A percentile compares a stretch with the other conserved stretches of the same genome.
Conservation (phyloP, 2,329 filamentous ascomycete species). For the Chaetomium strumarium region DNA sequence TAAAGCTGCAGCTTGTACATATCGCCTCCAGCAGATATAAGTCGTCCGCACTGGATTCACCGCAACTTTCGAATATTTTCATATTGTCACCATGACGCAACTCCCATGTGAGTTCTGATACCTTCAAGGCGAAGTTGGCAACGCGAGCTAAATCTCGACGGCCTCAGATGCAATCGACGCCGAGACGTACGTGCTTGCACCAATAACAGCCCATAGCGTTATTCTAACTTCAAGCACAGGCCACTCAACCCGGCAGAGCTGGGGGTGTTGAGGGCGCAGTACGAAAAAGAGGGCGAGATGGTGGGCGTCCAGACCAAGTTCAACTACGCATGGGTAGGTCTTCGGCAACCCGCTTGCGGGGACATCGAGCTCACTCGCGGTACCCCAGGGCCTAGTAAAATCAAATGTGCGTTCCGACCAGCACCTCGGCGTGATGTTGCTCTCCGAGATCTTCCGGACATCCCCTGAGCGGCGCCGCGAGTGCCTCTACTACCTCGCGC, state of each 20-base stretch:
- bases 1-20: neutral
- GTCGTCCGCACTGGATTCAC: neutral
- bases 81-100: constrained; percentile 23
- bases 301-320: constrained; percentile 98
- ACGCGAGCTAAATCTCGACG: constrained; percentile 18
- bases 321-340: constrained; percentile 93
- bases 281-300: constrained; percentile 95
- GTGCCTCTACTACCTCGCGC: constrained; percentile 95
- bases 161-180: constrained; percentile 87
- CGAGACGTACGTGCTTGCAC: constrained; percentile 62
- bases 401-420: constrained; percentile 78
- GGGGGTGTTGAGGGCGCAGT: constrained; percentile 85
- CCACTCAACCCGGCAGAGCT: constrained; percentile 89
- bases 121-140: constrained; percentile 10
- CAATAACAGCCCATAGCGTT: neutral
- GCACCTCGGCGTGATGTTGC: constrained; percentile 86
- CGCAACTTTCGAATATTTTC: neutral
- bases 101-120: constrained; percentile 24
- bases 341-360: neutral
- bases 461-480: constrained; percentile 90
- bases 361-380: neutral
- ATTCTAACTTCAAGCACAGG: constrained; percentile 4
- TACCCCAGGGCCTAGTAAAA: constrained; percentile 83
- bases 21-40: neutral
- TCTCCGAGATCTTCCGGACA: constrained; percentile 93